phyloP scores from a whole-genome alignment of 257 asterid species.

The Nicotiana tomentosiformis region DNA sequence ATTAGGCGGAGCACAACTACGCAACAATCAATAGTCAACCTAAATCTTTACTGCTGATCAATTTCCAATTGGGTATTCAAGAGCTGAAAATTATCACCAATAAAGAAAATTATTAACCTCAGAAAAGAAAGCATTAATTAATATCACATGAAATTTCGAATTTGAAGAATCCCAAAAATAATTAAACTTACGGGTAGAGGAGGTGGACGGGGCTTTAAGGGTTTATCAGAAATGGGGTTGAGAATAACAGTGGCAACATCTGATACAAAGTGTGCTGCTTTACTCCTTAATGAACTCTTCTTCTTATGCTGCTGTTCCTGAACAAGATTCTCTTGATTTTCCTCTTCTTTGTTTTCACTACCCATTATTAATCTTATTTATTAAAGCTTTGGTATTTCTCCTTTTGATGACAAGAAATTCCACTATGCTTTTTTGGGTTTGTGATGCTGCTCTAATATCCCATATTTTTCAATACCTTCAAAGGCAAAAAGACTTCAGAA shows the following conservation, averaged over 20 bases:
- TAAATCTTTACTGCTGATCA: neutral
- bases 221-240: conserved; percentile 84
- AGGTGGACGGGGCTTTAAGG: conserved; percentile 28
- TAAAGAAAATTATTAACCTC: neutral
- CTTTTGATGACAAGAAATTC: neutral
- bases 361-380: neutral
- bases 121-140: too few species aligned
- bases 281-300: conserved; percentile 62
- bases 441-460: neutral
- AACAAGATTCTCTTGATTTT: neutral
- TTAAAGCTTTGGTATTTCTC: neutral
- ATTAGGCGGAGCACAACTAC: neutral
- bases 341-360: neutral
- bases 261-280: conserved; percentile 92
- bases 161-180: too few species aligned
- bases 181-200: conserved; percentile 36
- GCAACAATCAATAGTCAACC: neutral
- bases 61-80: neutral
- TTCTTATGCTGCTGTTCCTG: conserved; percentile 14
- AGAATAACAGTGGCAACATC: conserved; percentile 82
- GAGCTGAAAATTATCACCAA: neutral
- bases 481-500: neutral
- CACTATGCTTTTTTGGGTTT: neutral
- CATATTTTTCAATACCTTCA: neutral
- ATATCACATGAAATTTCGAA: too few species aligned